Percentiles rank a stretch among this genome's conserved stretches.
Evolutionary conservation across 2,329 filamentous ascomycete species (phyloP).

Genomic region (Colletotrichum viniferum): DNA sequence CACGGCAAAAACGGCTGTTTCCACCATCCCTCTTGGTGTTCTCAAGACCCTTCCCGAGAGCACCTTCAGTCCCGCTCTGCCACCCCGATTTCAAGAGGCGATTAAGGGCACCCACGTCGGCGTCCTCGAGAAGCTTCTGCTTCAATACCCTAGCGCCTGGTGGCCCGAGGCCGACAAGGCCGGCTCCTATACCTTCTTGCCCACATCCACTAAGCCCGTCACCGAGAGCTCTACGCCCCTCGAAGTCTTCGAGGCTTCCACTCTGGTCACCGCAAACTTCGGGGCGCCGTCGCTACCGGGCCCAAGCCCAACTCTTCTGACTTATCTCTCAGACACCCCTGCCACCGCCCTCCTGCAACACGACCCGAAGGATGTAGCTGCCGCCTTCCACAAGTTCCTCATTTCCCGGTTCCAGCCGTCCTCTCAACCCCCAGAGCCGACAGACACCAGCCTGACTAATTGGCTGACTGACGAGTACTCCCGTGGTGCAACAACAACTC

Average conservation of each 20-base stretch:
- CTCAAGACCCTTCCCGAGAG: slow-evolving; percentile 15
- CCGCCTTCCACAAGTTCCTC: slow-evolving; percentile 16
- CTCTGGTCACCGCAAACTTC: slow-evolving; percentile 15
- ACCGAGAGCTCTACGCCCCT: slow-evolving; percentile 1
- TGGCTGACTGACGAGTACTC: slow-evolving; percentile 19
- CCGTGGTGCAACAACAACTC: slow-evolving; percentile 13
- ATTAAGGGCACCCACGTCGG: slow-evolving; percentile 17
- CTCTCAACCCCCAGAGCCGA: slow-evolving; percentile 5
- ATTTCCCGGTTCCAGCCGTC: slow-evolving; percentile 9
- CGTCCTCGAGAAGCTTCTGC: slow-evolving; percentile 16
- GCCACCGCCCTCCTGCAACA: slow-evolving; percentile 8
- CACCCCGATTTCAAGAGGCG: slow-evolving; percentile 1
- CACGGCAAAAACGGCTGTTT: slow-evolving; percentile 14
- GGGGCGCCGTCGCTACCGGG: slow-evolving; percentile 8
- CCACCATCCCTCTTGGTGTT: slow-evolving; percentile 14
- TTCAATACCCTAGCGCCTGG: slow-evolving; percentile 14
- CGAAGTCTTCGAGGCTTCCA: slow-evolving; percentile 15
- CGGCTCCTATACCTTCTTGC: slow-evolving; percentile 16
- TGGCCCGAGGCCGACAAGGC: slow-evolving; percentile 17
- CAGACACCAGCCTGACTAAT: slow-evolving; percentile 11
- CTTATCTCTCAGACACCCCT: slow-evolving; percentile 15
- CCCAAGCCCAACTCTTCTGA: slow-evolving; percentile 13
- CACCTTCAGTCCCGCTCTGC: slow-evolving; percentile 11
- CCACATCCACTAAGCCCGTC: slow-evolving; percentile 13
- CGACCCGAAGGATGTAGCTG: slow-evolving; percentile 9